A percentile compares a stretch with the other conserved stretches of the same genome.
These are phyloP conservation scores for Wickerhamomyces chaumierensis DNA, from an alignment of 805 yeast genomes.

Conservation along the genomic window DNA sequence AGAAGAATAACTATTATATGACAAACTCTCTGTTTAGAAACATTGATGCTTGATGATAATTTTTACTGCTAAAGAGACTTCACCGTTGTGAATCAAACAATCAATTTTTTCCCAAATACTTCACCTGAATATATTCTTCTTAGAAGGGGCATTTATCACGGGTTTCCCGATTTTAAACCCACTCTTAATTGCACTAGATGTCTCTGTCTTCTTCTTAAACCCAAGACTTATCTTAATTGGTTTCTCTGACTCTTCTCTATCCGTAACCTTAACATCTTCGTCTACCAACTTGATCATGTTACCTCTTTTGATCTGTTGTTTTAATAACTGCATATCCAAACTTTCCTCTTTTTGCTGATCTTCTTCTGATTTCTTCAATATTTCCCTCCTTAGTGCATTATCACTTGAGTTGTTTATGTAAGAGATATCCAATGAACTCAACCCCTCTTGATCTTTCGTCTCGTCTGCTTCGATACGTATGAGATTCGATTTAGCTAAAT, in stretches of 20 bases:
- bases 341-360: constrained; percentile 34
- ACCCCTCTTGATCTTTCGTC: constrained; percentile 15
- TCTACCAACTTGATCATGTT: constrained; percentile 5
- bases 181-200: background rate
- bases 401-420: constrained; percentile 47
- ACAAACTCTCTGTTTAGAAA: no score
- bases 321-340: constrained; percentile 28
- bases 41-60: no score
- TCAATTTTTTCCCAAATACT: no score
- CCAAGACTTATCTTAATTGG: constrained; percentile 9
- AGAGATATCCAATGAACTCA: constrained; percentile 32
- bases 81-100: no score
- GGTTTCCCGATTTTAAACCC: background rate
- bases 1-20: no score
- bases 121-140: background rate
- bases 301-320: constrained; percentile 43
- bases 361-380: constrained; percentile 24
- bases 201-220: constrained; percentile 3
- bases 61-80: no score
- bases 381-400: constrained; percentile 29
- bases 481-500: constrained; percentile 44
- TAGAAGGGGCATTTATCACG: background rate
- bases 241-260: background rate
- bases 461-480: constrained; percentile 34
- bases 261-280: background rate